These are phyloP conservation scores for Quillaja saponaria DNA, from an alignment of 306 rosid genomes.

Conservation along the genomic window DNA sequence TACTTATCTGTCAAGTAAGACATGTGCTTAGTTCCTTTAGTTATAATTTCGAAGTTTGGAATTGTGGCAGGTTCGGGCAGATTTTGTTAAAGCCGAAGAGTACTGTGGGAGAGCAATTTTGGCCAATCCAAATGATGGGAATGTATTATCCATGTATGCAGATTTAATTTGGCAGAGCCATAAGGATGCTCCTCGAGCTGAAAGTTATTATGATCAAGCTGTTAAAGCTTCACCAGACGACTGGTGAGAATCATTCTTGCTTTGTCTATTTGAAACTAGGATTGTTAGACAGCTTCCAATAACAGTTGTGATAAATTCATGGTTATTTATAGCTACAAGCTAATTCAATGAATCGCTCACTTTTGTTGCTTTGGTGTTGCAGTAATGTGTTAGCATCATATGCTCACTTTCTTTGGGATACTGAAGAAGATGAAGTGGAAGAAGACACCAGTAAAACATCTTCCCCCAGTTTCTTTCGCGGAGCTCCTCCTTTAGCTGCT, in stretches of 20 bases:
- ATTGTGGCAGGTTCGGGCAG: constrained; percentile 52
- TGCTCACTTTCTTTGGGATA: constrained; percentile 90
- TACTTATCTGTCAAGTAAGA: neutral
- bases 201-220: constrained; percentile 67
- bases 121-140: constrained; percentile 70
- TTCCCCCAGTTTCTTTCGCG: constrained; percentile 44
- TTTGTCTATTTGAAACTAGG: neutral
- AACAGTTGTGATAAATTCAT: neutral
- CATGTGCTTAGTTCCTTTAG: neutral
- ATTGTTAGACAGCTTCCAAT: neutral
- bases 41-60: neutral
- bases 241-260: constrained; percentile 41
- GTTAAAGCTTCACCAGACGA: constrained; percentile 75
- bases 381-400: constrained; percentile 84
- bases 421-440: constrained; percentile 54
- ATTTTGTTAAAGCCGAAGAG: constrained; percentile 74
- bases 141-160: constrained; percentile 65
- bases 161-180: constrained; percentile 75
- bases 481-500: constrained; percentile 65
- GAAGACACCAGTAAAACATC: constrained; percentile 33
- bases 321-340: constrained; percentile 1
- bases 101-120: constrained; percentile 85
- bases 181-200: constrained; percentile 75
- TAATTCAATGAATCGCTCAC: constrained; percentile 18
- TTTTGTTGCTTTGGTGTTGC: constrained; percentile 35